Evolutionary conservation across 805 yeast species (phyloP), one percentile per base, ranked within the genome.

Genomic region (Zygotorulaspora sp.): DNA sequence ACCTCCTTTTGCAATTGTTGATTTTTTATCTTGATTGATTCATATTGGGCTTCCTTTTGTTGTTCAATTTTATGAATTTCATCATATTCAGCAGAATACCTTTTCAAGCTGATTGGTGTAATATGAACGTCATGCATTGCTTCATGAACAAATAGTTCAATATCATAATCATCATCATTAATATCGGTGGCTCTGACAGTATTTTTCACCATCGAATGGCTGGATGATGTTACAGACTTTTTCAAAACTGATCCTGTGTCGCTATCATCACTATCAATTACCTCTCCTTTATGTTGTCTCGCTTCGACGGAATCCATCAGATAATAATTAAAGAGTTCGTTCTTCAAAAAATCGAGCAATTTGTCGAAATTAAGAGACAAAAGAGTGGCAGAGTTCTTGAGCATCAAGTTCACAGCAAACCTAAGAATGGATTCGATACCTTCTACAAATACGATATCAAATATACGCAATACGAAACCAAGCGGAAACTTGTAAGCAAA

Each of bases 401-500:
- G 58, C 80, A 92, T 78, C 45, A 92, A 68, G 31, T 86, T 87
- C 8, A 88, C 70, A 0, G 95, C 89, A 63, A 92, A 83, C 55
- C 87, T 80, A 50, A 92, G 67, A 31, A 90, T 68, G 2, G 95
- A 78, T 63, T 89, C 97, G 30, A 82, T 67, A 26, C 98, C 98
- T 65, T 92, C 96, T 6, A 94, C 81, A 36, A 92, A 78, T 6
- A 92, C 78, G 43, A 86, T 75, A 64, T 92, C 98, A 60, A 76
- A 86, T 27, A 92, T 85, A 44, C 97, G 71, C 47, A 87, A 65
- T 16, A 92, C 97, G 57, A 90, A 81, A 40, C 79, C 84, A 35
- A 89, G 67, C 11, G 98, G 97, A 60, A 92, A 90, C 58, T 87
- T 87, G 67, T 92, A 92, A 5, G 96, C 95, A 63, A 92, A 92